phyloP scores from a whole-genome alignment of 495 filamentous ascomycete genomes.

The Durotheca rogersii region DNA sequence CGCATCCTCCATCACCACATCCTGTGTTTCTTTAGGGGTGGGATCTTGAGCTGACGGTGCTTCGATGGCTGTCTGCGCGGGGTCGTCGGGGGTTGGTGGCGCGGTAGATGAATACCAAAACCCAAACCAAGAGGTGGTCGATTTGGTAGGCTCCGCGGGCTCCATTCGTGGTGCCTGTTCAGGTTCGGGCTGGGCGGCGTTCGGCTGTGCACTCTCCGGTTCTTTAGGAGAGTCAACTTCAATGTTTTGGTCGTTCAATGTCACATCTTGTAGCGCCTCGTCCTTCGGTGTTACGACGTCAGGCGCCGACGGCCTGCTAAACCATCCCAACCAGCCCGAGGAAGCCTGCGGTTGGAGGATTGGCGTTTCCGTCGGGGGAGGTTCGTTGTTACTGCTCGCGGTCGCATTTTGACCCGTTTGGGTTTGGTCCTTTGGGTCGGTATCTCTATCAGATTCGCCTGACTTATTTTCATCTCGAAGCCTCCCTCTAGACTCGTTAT shows the following conservation, averaged over 20 bases:
- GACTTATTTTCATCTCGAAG: constrained; percentile 9
- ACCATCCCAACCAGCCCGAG: constrained; percentile 61
- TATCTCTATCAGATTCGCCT: constrained; percentile 2
- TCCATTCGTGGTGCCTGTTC: too few relatives aligned
- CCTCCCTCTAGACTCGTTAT: constrained; percentile 28
- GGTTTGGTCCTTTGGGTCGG: constrained; percentile 6
- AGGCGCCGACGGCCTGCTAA: constrained; percentile 42
- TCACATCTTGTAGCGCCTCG: constrained; percentile 22
- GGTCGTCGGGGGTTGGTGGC: constrained; percentile 20
- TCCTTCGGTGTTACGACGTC: constrained; percentile 24
- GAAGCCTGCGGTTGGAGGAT: constrained; percentile 42
- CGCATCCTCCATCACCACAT: constrained; percentile 43
- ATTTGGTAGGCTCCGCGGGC: constrained; percentile 24
- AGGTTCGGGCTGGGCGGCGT: constrained; percentile 16
- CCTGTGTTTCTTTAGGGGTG: constrained; percentile 33
- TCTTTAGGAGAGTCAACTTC: constrained; percentile 29
- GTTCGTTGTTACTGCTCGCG: constrained; percentile 4
- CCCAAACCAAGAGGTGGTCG: constrained; percentile 53
- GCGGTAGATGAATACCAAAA: constrained; percentile 45
- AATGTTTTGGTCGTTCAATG: constrained; percentile 26
- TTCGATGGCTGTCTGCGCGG: constrained; percentile 29
- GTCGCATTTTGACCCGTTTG: constrained; percentile 6
- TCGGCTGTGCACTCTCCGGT: constrained; percentile 11
- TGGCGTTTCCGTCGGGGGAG: constrained; percentile 15
- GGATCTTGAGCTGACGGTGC: constrained; percentile 18